Conservation (phyloP, 495 filamentous ascomycete species). For the Penicillium coprophilum region DNA sequence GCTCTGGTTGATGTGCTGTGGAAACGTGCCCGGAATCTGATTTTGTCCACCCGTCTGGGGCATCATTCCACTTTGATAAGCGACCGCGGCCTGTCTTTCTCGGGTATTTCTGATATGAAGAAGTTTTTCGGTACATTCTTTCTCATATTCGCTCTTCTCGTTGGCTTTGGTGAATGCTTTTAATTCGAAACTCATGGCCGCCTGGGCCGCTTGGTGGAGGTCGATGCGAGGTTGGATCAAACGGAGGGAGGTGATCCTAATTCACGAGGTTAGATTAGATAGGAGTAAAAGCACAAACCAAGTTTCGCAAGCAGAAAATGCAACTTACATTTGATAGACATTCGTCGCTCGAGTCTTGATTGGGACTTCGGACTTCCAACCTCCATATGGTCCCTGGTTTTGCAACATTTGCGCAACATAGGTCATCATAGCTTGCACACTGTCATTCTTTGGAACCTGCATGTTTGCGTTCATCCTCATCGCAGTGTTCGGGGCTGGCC, state of each 20-base stretch:
- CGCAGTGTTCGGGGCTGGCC: conserved; percentile 13
- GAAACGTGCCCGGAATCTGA: conserved; percentile 43
- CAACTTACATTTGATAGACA: conserved; percentile 51
- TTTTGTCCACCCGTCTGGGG: conserved; percentile 45
- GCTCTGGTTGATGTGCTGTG: conserved; percentile 52
- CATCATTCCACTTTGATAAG: conserved; percentile 47
- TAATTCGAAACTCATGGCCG: conserved; percentile 50
- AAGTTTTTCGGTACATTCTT: conserved; percentile 49
- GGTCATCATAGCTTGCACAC: conserved; percentile 35
- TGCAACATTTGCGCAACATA: conserved; percentile 41
- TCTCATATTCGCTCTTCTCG: conserved; percentile 50
- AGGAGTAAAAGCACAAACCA: not conserved
- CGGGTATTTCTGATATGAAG: conserved; percentile 49
- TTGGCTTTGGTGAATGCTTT: conserved; percentile 47
- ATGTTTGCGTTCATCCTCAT: conserved; percentile 37
- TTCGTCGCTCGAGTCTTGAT: conserved; percentile 40
- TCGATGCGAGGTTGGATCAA: conserved; percentile 51
- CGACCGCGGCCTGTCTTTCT: conserved; percentile 44
- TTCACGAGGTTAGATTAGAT: conserved; percentile 3
- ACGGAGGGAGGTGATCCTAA: conserved; percentile 50
- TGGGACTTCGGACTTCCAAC: conserved; percentile 48
- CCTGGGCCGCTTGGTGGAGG: conserved; percentile 38
- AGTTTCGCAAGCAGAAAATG: conserved; percentile 5
- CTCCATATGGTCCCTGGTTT: conserved; percentile 39
- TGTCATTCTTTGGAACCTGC: conserved; percentile 37